These are phyloP conservation scores for Corylus avellana DNA, from an alignment of 306 rosid genomes.

Conservation along the genomic window DNA sequence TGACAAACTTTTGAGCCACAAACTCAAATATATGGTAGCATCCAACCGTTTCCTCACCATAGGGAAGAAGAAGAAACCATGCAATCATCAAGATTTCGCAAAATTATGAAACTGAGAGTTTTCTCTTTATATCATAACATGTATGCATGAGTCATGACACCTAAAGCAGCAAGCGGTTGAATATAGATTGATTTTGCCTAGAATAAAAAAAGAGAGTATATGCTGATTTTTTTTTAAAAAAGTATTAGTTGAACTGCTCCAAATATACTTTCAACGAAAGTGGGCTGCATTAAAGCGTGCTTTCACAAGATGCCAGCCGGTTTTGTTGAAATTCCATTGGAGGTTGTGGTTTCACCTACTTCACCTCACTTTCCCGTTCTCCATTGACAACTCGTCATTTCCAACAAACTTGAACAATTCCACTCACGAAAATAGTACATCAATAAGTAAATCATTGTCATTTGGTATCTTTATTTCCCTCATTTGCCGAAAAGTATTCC, in stretches of 20 bases:
- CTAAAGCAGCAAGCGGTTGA: no score
- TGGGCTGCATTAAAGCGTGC: neutral
- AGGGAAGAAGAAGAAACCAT: no score
- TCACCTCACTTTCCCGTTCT: neutral
- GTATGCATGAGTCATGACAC: no score
- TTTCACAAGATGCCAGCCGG: neutral
- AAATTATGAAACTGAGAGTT: no score
- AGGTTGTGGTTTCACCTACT: neutral
- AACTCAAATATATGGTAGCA: no score
- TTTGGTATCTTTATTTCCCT: conserved; percentile 32
- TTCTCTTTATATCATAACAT: no score
- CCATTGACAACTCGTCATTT: neutral
- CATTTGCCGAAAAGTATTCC: conserved; percentile 21
- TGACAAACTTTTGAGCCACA: no score
- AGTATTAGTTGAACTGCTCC: neutral
- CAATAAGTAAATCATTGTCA: neutral
- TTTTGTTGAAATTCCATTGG: neutral
- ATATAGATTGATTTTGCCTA: no score
- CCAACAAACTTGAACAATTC: neutral
- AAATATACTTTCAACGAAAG: neutral
- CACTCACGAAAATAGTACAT: neutral
- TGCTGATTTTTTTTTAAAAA: no score
- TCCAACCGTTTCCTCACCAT: no score
- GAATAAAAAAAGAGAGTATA: no score
- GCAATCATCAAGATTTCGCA: no score